These are phyloP conservation scores for Nymphaea colorata DNA, from an alignment of 164 flowering plant genomes.

Conservation along the genomic window DNA sequence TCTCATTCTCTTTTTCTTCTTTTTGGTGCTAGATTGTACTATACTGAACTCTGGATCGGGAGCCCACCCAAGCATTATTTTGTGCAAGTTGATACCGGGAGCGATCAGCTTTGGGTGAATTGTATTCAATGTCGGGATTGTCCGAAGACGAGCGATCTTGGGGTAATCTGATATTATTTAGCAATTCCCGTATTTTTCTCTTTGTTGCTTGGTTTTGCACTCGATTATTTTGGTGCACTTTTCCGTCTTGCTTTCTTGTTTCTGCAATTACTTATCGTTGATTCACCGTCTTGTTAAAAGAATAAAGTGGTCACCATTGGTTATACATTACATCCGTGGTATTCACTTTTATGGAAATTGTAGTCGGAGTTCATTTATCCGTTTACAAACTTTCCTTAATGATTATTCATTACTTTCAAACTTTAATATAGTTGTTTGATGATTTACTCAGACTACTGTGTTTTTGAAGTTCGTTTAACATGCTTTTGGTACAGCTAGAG, in stretches of 20 bases:
- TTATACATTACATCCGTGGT: background rate
- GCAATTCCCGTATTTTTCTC: background rate
- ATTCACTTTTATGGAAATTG: background rate
- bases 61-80: conserved; percentile 68
- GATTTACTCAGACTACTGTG: background rate
- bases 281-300: background rate
- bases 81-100: conserved; percentile 94
- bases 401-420: background rate
- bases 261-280: background rate
- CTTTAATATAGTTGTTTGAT: background rate
- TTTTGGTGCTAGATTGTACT: conserved; percentile 52
- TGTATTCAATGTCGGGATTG: conserved; percentile 72
- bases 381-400: background rate
- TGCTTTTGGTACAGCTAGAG: conserved; percentile 34
- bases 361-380: background rate
- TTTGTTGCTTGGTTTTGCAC: background rate
- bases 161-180: conserved; percentile 33
- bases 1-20: background rate
- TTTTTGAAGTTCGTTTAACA: background rate
- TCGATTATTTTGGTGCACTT: background rate
- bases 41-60: conserved; percentile 74
- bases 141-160: conserved; percentile 65
- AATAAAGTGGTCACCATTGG: background rate
- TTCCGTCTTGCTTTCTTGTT: background rate
- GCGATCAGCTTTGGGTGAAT: conserved; percentile 87